A percentile compares a stretch with the other conserved stretches of the same genome.
Evolutionary conservation across 331 rosid species (phyloP).

Genomic region (Ulmus americana): DNA sequence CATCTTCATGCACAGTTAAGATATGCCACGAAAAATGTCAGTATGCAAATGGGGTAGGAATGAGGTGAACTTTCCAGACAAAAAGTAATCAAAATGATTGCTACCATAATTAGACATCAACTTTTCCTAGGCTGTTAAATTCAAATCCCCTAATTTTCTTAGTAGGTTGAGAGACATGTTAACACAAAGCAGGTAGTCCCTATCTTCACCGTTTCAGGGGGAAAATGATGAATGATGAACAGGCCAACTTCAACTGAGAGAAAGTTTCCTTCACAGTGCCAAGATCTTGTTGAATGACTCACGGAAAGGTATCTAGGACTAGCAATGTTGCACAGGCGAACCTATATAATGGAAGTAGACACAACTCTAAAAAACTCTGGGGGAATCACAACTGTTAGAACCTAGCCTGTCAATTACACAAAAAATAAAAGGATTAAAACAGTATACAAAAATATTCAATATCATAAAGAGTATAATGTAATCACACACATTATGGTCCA

Average conservation of each 20-base stretch:
- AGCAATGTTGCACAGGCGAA: slow-evolving; percentile 34
- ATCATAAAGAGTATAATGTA: no score
- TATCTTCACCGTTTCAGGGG: slow-evolving; percentile 33
- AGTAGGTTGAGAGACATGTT: slow-evolving; percentile 34
- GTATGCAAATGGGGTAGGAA: slow-evolving; percentile 10
- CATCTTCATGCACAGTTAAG: slow-evolving; percentile 12
- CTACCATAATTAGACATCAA: background rate
- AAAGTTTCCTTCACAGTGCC: slow-evolving; percentile 21
- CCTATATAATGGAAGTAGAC: slow-evolving; percentile 27
- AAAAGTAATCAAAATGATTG: background rate
- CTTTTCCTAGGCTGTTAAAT: slow-evolving; percentile 24
- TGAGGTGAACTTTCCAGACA: slow-evolving; percentile 10
- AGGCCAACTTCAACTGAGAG: slow-evolving; percentile 24
- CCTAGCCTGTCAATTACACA: slow-evolving; percentile 45
- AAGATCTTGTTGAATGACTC: slow-evolving; percentile 20
- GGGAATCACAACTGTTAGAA: slow-evolving; percentile 36
- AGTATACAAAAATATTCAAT: background rate
- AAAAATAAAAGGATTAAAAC: slow-evolving; percentile 5
- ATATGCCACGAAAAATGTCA: slow-evolving; percentile 6
- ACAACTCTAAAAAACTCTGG: slow-evolving; percentile 30
- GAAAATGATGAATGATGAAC: slow-evolving; percentile 5
- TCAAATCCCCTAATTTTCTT: slow-evolving; percentile 42
- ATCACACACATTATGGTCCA: background rate
- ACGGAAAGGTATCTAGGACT: slow-evolving; percentile 25
- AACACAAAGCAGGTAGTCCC: slow-evolving; percentile 34